These are phyloP conservation scores for Leucoagaricus sp. DNA, from an alignment of 1,284 basidiomycete genomes.

Conservation along the genomic window DNA sequence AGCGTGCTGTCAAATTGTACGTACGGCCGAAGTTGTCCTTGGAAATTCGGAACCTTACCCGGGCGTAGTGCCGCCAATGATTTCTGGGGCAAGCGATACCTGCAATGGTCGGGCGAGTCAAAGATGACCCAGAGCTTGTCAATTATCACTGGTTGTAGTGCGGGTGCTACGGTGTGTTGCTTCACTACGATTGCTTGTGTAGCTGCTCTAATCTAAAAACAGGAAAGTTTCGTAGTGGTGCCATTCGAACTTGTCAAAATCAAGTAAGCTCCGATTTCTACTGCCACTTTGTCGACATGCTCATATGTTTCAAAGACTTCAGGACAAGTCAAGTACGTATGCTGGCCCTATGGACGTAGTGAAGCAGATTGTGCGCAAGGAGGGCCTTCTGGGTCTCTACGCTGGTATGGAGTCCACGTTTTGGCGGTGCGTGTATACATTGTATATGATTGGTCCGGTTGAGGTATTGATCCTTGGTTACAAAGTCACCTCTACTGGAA, in stretches of 20 bases:
- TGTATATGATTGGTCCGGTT: neutral
- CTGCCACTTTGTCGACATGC: neutral
- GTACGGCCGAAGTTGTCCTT: slow-evolving; percentile 24
- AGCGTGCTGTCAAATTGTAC: slow-evolving; percentile 97
- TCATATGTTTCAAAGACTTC: slow-evolving; percentile 54
- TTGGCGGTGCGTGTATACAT: slow-evolving; percentile 66
- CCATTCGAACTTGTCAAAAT: slow-evolving; percentile 99
- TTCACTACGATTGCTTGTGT: neutral
- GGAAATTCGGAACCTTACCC: neutral
- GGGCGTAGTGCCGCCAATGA: slow-evolving; percentile 77
- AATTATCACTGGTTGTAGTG: slow-evolving; percentile 88
- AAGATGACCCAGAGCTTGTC: slow-evolving; percentile 91
- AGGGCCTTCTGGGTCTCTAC: slow-evolving; percentile 86
- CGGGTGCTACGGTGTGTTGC: slow-evolving; percentile 77
- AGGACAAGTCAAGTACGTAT: slow-evolving; percentile 89
- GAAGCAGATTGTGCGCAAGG: slow-evolving; percentile 71
- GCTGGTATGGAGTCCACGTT: slow-evolving; percentile 95
- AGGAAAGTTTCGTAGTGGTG: slow-evolving; percentile 90
- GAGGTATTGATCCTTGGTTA: neutral
- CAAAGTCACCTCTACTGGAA: slow-evolving; percentile 85
- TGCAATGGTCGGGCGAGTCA: slow-evolving; percentile 61
- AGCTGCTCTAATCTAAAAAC: neutral
- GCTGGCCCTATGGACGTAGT: slow-evolving; percentile 92
- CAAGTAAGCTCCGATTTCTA: slow-evolving; percentile 45
- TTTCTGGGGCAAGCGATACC: slow-evolving; percentile 88